Evolutionary conservation across 2,329 filamentous ascomycete genomes (phyloP).

Genomic region (Domatiomyces catenatus): DNA sequence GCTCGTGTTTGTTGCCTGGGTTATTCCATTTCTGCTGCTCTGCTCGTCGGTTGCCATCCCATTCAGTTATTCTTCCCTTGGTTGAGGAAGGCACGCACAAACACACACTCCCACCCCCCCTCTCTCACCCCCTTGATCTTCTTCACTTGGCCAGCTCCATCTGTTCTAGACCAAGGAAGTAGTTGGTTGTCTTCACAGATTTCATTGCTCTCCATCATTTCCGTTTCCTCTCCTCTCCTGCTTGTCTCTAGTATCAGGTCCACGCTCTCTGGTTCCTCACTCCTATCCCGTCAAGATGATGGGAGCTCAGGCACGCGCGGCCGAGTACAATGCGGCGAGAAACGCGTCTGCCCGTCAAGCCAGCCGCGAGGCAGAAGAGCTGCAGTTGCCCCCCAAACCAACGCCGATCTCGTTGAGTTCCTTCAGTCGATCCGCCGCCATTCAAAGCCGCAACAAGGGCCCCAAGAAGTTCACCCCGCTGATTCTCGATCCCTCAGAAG

Average conservation of each 20-base stretch:
- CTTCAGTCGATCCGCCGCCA: constrained; percentile 10
- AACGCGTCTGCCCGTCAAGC: constrained; percentile 16
- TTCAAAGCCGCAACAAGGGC: constrained; percentile 16
- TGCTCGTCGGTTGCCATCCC: neutral
- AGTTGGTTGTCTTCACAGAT: neutral
- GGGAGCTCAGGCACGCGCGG: constrained; percentile 16
- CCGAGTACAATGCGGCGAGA: constrained; percentile 16
- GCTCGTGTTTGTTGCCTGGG: neutral
- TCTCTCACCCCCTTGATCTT: neutral
- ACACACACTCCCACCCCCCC: neutral
- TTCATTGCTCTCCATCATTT: too few species aligned
- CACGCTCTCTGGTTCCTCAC: neutral
- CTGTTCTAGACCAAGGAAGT: neutral
- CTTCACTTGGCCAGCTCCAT: neutral
- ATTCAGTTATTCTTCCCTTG: neutral
- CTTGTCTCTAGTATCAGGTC: neutral
- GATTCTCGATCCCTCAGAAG: constrained; percentile 11
- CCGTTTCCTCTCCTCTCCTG: neutral
- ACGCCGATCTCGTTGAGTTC: constrained; percentile 14
- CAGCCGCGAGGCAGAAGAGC: constrained; percentile 14
- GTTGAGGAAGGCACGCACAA: neutral
- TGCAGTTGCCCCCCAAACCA: constrained; percentile 13
- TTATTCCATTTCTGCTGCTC: neutral
- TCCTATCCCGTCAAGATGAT: constrained; percentile 7
- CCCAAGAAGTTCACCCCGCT: constrained; percentile 15